Evolutionary conservation across 768 basidiomycete species (phyloP), one percentile per base, ranked within the genome.

Genomic region (Psilocybe subaeruginosa): DNA sequence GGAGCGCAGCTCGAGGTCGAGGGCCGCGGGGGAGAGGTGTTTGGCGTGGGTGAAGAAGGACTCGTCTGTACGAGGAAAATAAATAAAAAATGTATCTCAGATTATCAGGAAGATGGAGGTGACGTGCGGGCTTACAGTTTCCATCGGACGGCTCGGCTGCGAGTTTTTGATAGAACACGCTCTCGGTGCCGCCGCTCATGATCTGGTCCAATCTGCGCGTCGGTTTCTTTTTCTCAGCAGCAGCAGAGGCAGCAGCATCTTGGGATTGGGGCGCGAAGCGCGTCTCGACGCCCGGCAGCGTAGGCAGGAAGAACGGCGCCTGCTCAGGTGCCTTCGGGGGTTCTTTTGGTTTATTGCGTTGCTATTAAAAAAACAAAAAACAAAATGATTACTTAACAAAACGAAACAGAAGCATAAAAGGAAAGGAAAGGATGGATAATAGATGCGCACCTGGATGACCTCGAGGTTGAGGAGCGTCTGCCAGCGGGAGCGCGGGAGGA

Each of bases 241-340:
- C 29, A 65, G 64, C 72, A 67, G 59, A 69, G 56, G 64, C 72
- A 66, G 64, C 72, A 66, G 59, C 70, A 56, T 74, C 79, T 73
- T 74, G 80, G 67, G 63, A 76, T 61, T 71, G 67, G 4, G 89
- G 71, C 12, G 86, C 91, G 72, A 98, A 97, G 16, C 93, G 85
- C 16, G 87, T 82, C 59, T 96, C 93, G 9, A 95, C 85, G 9
- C 95, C 97, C 3, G 92, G 90, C 9, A 98, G 76, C 0, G 95
- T 94, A 19, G 97, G 97, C 14, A 99, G 79, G 81, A 99, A 99
- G 81, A 99, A 99, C 0, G 97, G 97, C 1, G 95, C 97, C 61
- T 93, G 85, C 76, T 98, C 97, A 11, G 94, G 93, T 27, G 90
- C 91, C 74, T 99, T 98, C 6, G 95, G 95, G 0, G 95, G 86